Evolutionary conservation across 352 stramenopile genomes (phyloP).

Genomic region (Globisporangium yorkense): DNA sequence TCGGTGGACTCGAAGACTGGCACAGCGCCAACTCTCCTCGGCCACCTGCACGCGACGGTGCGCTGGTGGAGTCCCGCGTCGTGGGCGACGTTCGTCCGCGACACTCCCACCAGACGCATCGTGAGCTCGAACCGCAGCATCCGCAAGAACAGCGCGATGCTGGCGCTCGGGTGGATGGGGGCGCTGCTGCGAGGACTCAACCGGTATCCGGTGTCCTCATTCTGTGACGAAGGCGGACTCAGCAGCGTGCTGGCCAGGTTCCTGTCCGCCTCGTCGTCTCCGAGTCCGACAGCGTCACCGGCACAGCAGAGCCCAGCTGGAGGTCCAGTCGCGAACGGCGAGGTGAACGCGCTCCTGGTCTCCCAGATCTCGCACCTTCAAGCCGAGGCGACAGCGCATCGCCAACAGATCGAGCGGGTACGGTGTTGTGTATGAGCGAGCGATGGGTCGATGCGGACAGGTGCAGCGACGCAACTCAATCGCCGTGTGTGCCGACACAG

Average conservation of each 20-base stretch:
- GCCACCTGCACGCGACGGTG: conserved; percentile 21
- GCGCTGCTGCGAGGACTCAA: conserved; percentile 65
- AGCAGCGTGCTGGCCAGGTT: conserved; percentile 40
- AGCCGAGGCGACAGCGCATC: conserved; percentile 38
- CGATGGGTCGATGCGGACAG: too few relatives aligned
- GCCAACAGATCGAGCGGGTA: conserved; percentile 34
- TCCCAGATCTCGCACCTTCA: conserved; percentile 47
- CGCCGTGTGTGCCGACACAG: conserved; percentile 19
- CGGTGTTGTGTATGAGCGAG: too few relatives aligned
- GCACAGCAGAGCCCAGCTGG: neutral
- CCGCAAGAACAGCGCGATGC: conserved; percentile 19
- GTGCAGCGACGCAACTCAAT: conserved; percentile 1
- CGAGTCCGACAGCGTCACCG: conserved; percentile 7
- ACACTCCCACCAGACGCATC: conserved; percentile 32
- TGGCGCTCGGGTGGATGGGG: conserved; percentile 48
- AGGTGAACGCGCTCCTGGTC: conserved; percentile 17
- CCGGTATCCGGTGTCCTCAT: conserved; percentile 60
- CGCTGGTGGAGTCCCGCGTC: conserved; percentile 42
- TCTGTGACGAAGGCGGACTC: conserved; percentile 69
- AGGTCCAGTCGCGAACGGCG: neutral
- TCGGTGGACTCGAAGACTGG: neutral
- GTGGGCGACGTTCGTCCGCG: conserved; percentile 36
- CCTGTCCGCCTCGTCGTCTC: conserved; percentile 7
- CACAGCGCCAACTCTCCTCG: conserved; percentile 8
- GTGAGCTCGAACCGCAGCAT: conserved; percentile 60